phyloP scores from a whole-genome alignment of 495 filamentous ascomycete genomes.

The Penicillium pancosmium region DNA sequence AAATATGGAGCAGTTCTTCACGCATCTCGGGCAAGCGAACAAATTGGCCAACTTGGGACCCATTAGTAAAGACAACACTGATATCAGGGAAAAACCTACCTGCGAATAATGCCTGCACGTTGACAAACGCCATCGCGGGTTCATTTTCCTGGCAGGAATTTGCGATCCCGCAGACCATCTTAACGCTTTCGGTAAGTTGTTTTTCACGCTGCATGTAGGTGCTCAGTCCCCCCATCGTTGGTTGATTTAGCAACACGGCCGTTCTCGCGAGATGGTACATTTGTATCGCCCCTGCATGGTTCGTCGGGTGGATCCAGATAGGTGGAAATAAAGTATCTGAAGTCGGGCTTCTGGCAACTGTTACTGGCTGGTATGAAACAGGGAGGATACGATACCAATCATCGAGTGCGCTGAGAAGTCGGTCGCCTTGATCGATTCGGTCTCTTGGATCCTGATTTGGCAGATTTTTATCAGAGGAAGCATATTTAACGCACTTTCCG shows the following conservation, averaged over 20 bases:
- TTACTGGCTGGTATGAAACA: conserved; percentile 3
- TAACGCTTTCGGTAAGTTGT: neutral
- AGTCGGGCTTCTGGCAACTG: neutral
- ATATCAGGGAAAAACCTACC: neutral
- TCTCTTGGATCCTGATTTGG: neutral
- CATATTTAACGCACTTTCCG: neutral
- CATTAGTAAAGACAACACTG: neutral
- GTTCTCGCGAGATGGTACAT: conserved; percentile 1
- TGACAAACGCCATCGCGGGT: neutral
- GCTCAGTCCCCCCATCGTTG: neutral
- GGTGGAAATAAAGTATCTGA: neutral
- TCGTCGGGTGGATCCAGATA: neutral
- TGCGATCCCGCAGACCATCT: neutral
- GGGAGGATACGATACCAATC: conserved; percentile 1
- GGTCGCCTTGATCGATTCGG: neutral
- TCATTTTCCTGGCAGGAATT: neutral
- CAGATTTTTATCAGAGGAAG: neutral
- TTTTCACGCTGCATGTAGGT: neutral
- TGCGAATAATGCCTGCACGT: conserved; percentile 1
- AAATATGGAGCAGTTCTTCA: neutral
- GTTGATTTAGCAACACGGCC: neutral
- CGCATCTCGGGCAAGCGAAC: neutral
- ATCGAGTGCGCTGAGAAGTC: neutral
- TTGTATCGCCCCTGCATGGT: neutral
- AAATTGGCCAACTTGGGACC: neutral